Evolutionary conservation across 495 filamentous ascomycete genomes (phyloP), one percentile per base, ranked within the genome.

Genomic region (Symbiotaphrina buchneri): DNA sequence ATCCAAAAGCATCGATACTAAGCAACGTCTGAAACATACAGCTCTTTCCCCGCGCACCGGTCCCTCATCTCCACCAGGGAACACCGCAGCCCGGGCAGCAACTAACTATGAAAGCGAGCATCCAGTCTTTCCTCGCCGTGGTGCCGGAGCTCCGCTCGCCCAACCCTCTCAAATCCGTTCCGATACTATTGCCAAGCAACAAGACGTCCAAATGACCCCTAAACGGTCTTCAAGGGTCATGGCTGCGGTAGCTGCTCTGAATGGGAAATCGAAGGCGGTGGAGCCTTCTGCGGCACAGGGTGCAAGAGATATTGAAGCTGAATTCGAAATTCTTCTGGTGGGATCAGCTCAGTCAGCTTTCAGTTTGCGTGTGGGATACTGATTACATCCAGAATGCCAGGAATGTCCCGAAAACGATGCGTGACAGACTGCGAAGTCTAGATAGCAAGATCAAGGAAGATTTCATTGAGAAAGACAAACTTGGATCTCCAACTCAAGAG

Each of bases 371-470:
- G 23, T 26, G 20, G 28, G 18, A 23, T 2, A 36, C 10, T 10
- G 27, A 7, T 16, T n/a, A 20, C 3, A 1, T 28, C 16, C 22
- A 51, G 48, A 78, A 91, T 51, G 67, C 79, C 18, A 63, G 82
- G 34, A 90, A 94, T 45, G 83, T 97, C 31, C 84, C 87, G 13
- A 74, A 87, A 39, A 77, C 91, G 36, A 83, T 91, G 60, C 64
- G 82, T 32, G 74, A 85, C 45, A 83, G 83, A 51, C 93, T 97
- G 81, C 68, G 87, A 18, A 80, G 68, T 19, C 56, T 97, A 30
- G 79, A 80, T 33, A 67, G 74, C 33, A 77, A 74, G 18, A 81
- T 97, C 51, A 97, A 97, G 52, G 74, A 74, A 39, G 83, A 97
- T 37, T 92, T 97, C 39, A 80, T 95, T 42, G 67, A 73, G 37